Base-by-base conservation (phyloP, 208 protist genomes). In the Crithidia mellificae region DNA sequence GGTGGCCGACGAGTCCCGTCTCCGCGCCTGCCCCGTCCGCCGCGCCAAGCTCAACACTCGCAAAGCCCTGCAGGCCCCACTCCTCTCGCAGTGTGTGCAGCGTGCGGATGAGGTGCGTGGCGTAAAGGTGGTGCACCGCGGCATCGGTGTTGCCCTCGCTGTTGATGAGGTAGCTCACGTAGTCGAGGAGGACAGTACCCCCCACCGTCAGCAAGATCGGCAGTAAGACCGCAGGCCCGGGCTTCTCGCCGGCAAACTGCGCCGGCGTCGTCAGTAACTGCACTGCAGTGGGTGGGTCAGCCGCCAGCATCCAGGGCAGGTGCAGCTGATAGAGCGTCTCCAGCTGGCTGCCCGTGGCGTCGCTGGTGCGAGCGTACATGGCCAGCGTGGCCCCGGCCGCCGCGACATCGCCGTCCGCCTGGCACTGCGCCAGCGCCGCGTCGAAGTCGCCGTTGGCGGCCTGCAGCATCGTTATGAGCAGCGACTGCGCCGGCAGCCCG, bases 231-330 rank as follows among this genome's bases (percentile, higher is more conserved):
- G 41, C 68, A 0, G 30, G 24, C 2, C 44, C 51, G 4, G 59
- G 59, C 38, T n/a, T 55, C 52, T 61, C 38, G 9, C 46, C 63
- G 20, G 15, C 36, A 52, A 47, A 62, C 11, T n/a, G 24, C 55
- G 17, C 32, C 34, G 44, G 63, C 29, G 59, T 67, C n/a, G 64
- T 74, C 24, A 64, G 54, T 15, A 64, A 62, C 54, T 56, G 29
- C 38, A 72, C 67, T 36, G 58, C 41, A 1, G 41, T 32, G 0
- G 52, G 41, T 12, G 70, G 65, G 50, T 77, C 74, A 3, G 24
- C 54, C 20, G 25, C 54, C 25, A 81, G 59, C 72, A 85, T 85
- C 80, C 80, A 85, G 12, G 80, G 71, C 22, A 85, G 66, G 65
- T 85, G 80, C 41, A 39, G 56, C 30, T 52, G 44, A 49, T 76